These are phyloP conservation scores for Collybiopsis confluens DNA, from an alignment of 768 basidiomycete species.

Conservation along the genomic window DNA sequence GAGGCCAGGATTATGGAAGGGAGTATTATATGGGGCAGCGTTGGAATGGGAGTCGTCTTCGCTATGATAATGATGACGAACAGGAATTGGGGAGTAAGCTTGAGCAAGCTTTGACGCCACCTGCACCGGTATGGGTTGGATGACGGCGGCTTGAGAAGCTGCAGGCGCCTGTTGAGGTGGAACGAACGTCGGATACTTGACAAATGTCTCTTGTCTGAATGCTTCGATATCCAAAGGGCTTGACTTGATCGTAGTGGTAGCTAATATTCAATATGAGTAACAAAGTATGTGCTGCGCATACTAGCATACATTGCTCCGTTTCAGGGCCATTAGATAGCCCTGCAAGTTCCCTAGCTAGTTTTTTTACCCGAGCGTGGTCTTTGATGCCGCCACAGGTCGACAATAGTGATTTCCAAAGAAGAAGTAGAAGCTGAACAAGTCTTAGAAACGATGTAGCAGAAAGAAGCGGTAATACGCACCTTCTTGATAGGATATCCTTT, in stretches of 20 bases:
- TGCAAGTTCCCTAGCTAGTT: constrained; percentile 78
- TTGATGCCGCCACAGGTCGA: constrained; percentile 91
- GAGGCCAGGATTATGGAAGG: not conserved
- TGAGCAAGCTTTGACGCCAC: constrained; percentile 73
- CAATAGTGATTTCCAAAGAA: constrained; percentile 92
- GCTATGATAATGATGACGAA: constrained; percentile 92
- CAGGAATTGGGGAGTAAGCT: constrained; percentile 88
- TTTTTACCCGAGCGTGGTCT: constrained; percentile 81
- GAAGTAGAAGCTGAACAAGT: constrained; percentile 68
- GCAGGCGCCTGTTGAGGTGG: constrained; percentile 46
- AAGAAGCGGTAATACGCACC: constrained; percentile 33
- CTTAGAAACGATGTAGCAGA: constrained; percentile 5
- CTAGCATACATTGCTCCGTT: constrained; percentile 34
- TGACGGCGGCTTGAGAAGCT: constrained; percentile 20
- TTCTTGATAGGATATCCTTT: constrained; percentile 98
- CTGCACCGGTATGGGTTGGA: constrained; percentile 26
- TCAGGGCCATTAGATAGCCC: constrained; percentile 58
- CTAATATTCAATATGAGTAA: constrained; percentile 4
- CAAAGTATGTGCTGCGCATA: not conserved
- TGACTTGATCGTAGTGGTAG: constrained; percentile 75
- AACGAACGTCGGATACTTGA: constrained; percentile 94
- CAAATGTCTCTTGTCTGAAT: constrained; percentile 86
- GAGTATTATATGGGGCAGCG: constrained; percentile 21
- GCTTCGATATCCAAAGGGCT: constrained; percentile 86
- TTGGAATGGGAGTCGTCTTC: constrained; percentile 59